Evolutionary conservation across 1,139 yeast genomes (phyloP).

Genomic region (Protomyces inouyei): DNA sequence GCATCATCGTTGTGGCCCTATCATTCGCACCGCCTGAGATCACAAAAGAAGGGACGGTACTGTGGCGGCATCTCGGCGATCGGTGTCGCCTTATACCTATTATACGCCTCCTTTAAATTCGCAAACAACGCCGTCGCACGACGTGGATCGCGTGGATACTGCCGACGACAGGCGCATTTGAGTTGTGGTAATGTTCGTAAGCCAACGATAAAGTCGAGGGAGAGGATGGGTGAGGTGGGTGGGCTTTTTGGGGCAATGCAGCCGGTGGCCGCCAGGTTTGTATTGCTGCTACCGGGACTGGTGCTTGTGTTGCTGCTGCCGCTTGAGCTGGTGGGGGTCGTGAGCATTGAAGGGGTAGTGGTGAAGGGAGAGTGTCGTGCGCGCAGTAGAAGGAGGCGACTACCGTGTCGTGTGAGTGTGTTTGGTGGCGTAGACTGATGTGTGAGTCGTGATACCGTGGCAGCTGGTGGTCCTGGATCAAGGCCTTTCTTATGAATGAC

Average conservation of each 20-base stretch:
- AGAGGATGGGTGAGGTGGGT: background rate
- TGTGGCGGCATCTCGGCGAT: constrained; percentile 6
- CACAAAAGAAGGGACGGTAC: constrained; percentile 12
- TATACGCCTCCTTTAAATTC: constrained; percentile 15
- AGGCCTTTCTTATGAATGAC: no score
- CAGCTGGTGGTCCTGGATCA: no score
- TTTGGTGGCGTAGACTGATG: no score
- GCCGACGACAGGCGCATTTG: constrained; percentile 22
- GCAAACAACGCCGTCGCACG: constrained; percentile 19
- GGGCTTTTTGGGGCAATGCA: background rate
- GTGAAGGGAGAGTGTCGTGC: no score
- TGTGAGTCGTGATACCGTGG: no score
- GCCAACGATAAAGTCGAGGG: constrained; percentile 13
- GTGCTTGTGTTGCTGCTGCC: background rate
- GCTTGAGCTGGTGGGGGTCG: background rate
- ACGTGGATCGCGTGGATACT: constrained; percentile 18
- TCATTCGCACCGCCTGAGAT: background rate
- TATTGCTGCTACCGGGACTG: background rate
- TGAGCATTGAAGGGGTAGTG: background rate
- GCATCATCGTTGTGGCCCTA: background rate
- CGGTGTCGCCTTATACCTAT: constrained; percentile 11
- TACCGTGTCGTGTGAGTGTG: no score
- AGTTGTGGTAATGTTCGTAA: constrained; percentile 17
- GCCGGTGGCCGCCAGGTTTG: background rate
- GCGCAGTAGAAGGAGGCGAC: no score